Conservation (phyloP, 345 rosid species). For the Eucalyptus virginea region DNA sequence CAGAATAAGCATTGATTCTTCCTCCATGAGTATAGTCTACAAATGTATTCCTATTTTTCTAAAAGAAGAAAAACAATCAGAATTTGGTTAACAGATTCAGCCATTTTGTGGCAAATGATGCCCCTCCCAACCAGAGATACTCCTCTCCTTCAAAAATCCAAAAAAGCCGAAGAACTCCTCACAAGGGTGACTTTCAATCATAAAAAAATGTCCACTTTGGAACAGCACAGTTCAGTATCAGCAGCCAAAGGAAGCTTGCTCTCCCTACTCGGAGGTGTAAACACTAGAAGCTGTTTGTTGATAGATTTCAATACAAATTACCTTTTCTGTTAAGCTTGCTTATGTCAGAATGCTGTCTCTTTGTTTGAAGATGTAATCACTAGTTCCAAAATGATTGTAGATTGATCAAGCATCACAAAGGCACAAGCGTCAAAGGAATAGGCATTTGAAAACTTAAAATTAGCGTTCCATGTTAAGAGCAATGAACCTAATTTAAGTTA, state of each 20-base stretch:
- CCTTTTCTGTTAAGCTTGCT: background rate
- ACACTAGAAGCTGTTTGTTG: background rate
- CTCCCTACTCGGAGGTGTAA: background rate
- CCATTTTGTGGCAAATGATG: background rate
- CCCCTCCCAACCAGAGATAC: background rate
- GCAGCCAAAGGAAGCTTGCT: background rate
- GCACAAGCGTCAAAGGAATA: background rate
- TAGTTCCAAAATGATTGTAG: background rate
- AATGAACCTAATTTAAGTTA: background rate
- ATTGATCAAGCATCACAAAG: background rate
- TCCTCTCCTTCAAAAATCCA: background rate
- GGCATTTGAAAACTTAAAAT: background rate
- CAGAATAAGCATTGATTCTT: background rate
- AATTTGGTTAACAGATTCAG: background rate
- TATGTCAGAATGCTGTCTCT: background rate
- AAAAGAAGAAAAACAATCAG: background rate
- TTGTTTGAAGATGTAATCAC: background rate
- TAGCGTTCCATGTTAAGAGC: background rate
- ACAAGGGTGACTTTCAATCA: background rate
- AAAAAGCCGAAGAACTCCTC: background rate
- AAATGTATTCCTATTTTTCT: background rate
- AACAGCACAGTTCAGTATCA: background rate
- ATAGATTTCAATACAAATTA: background rate
- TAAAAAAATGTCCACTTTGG: background rate
- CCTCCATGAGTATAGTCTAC: background rate